A percentile compares a stretch with the other conserved stretches of the same genome.
Evolutionary conservation across 768 basidiomycete species (phyloP).

Genomic region (Daedalea quercina): DNA sequence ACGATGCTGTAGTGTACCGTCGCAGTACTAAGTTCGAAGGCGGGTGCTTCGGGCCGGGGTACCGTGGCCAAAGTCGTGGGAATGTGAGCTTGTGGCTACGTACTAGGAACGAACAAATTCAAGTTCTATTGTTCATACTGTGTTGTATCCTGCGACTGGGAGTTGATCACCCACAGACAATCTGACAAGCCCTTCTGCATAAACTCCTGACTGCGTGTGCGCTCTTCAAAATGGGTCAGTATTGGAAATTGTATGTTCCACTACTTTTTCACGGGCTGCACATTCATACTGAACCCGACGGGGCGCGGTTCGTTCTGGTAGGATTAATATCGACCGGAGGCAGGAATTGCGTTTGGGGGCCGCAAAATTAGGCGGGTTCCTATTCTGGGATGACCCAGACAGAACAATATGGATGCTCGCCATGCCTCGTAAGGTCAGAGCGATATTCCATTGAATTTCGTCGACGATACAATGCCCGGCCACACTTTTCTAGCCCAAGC

Average conservation of each 20-base stretch:
- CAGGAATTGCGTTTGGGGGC: background rate
- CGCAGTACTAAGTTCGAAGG: too few species aligned
- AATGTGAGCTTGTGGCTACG: too few species aligned
- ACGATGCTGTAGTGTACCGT: too few species aligned
- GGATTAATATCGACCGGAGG: background rate
- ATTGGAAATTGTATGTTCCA: background rate
- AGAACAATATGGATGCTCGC: background rate
- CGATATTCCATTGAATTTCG: background rate
- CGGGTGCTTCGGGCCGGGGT: too few species aligned
- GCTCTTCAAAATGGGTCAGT: background rate
- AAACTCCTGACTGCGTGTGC: too few species aligned
- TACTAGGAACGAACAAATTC: too few species aligned
- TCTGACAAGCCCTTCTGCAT: too few species aligned
- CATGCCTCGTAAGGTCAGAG: background rate
- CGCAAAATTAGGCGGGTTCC: background rate
- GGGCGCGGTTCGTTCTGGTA: background rate
- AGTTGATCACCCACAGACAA: too few species aligned
- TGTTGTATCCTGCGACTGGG: too few species aligned
- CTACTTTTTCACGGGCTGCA: background rate
- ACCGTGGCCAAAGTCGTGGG: too few species aligned
- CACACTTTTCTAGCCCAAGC: background rate
- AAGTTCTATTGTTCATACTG: too few species aligned
- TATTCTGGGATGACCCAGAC: background rate
- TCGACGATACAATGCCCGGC: background rate
- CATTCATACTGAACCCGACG: background rate